phyloP scores from a whole-genome alignment of 2,329 filamentous ascomycete species.

The Fusarium lateritium region DNA sequence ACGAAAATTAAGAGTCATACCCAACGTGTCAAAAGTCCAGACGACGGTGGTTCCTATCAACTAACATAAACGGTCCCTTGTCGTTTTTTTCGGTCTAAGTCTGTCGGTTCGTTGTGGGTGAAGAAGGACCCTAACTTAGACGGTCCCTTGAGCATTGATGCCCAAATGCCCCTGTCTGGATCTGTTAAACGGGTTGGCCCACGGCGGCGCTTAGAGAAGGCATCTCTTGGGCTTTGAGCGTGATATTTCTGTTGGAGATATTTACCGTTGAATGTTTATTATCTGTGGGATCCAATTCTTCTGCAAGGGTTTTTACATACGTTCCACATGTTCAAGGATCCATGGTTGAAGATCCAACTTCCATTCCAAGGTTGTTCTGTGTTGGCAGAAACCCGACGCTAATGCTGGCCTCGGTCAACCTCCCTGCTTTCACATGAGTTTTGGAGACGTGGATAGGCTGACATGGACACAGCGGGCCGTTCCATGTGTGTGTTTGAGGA shows the following conservation, averaged over 20 bases:
- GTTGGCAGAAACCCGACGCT: constrained; percentile 35
- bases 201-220: constrained; percentile 40
- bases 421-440: constrained; percentile 27
- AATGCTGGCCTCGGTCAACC: constrained; percentile 22
- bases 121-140: constrained; percentile 15
- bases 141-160: constrained; percentile 36
- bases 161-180: constrained; percentile 39
- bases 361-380: constrained; percentile 32
- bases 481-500: constrained; percentile 32
- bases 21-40: constrained; percentile 39
- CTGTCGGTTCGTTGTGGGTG: constrained; percentile 28
- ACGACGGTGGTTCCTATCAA: constrained; percentile 17
- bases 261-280: background rate
- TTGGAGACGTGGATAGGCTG: constrained; percentile 7
- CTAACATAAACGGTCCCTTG: constrained; percentile 28
- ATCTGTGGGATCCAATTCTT: constrained; percentile 21
- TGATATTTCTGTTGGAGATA: constrained; percentile 1
- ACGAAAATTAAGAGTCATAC: constrained; percentile 36
- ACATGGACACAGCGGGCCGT: constrained; percentile 32
- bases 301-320: constrained; percentile 26
- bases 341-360: constrained; percentile 17
- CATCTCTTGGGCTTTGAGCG: constrained; percentile 1
- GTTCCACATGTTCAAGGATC: constrained; percentile 24
- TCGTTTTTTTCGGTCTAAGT: background rate
- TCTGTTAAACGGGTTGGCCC: constrained; percentile 34